These are phyloP conservation scores for Wickerhamiella allomyrinae DNA, from an alignment of 805 yeast genomes.

Conservation along the genomic window DNA sequence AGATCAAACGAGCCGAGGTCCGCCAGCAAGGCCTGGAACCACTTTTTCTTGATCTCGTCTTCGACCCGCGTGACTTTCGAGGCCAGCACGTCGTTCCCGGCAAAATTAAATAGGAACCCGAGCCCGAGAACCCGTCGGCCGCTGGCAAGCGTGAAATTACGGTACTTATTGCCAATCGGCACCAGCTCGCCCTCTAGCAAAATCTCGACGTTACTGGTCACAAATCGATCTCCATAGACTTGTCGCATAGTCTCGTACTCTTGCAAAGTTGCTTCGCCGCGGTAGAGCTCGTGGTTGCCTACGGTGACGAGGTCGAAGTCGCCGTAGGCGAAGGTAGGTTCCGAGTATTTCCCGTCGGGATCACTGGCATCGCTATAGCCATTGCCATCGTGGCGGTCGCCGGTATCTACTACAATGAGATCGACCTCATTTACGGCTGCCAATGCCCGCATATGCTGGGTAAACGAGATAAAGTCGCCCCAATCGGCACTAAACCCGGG, in stretches of 20 bases:
- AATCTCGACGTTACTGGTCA: constrained; percentile 30
- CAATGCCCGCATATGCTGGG: constrained; percentile 31
- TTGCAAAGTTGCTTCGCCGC: constrained; percentile 43
- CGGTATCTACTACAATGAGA: constrained; percentile 63
- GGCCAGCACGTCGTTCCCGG: constrained; percentile 36
- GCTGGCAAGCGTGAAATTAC: constrained; percentile 48
- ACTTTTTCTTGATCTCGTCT: constrained; percentile 37
- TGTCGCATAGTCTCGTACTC: constrained; percentile 46
- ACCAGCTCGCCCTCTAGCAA: constrained; percentile 26
- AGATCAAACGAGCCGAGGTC: constrained; percentile 38
- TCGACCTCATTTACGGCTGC: constrained; percentile 41
- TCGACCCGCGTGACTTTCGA: constrained; percentile 50
- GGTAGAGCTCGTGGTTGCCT: constrained; percentile 83
- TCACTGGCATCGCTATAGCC: constrained; percentile 60
- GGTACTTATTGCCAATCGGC: constrained; percentile 53
- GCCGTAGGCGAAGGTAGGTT: constrained; percentile 42
- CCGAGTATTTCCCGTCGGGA: constrained; percentile 51
- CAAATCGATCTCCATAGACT: constrained; percentile 40
- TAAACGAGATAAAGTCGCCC: constrained; percentile 81
- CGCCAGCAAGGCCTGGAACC: constrained; percentile 39
- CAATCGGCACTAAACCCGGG: constrained; percentile 47
- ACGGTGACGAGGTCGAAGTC: constrained; percentile 68
- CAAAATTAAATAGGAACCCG: constrained; percentile 68
- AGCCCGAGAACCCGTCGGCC: constrained; percentile 43
- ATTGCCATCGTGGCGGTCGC: constrained; percentile 89